Evolutionary conservation across 2,329 filamentous ascomycete genomes (phyloP).

Genomic region (Aspergillus fumigatiaffinis): DNA sequence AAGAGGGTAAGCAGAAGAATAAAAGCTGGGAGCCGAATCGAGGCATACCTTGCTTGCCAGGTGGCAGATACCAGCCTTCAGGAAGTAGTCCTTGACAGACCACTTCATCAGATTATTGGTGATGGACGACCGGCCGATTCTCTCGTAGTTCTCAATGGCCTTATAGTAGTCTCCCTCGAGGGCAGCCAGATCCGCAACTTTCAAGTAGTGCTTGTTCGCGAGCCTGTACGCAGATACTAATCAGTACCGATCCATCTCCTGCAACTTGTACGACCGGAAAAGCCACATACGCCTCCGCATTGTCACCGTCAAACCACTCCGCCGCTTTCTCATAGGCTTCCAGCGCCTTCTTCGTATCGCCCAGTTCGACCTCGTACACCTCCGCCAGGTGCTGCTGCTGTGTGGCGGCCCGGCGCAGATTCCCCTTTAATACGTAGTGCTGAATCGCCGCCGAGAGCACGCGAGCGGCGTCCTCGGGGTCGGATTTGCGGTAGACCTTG

Average conservation of each 20-base stretch:
- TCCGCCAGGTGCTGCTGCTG: conserved; percentile 88
- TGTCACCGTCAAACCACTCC: conserved; percentile 83
- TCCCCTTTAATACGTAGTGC: conserved; percentile 84
- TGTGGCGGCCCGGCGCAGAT: conserved; percentile 83
- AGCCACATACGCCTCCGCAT: conserved; percentile 65
- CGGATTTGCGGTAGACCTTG: conserved; percentile 86
- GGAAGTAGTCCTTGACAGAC: conserved; percentile 91
- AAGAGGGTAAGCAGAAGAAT: background rate
- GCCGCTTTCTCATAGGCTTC: conserved; percentile 82
- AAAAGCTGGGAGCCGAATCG: background rate
- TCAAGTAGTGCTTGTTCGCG: conserved; percentile 90
- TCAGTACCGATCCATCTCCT: background rate
- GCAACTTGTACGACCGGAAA: background rate
- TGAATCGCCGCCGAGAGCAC: conserved; percentile 76
- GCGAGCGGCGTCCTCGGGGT: conserved; percentile 76
- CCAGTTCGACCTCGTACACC: conserved; percentile 76
- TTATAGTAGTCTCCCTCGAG: conserved; percentile 80
- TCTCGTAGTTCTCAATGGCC: conserved; percentile 77
- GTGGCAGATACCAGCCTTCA: conserved; percentile 91
- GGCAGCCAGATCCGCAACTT: conserved; percentile 83
- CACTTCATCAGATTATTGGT: conserved; percentile 91
- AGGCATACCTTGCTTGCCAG: conserved; percentile 56
- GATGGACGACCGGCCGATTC: conserved; percentile 72
- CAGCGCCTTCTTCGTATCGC: conserved; percentile 72
- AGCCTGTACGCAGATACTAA: conserved; percentile 49